Conservation (phyloP, 73 alveolate species). For the Blepharisma japonicum region DNA sequence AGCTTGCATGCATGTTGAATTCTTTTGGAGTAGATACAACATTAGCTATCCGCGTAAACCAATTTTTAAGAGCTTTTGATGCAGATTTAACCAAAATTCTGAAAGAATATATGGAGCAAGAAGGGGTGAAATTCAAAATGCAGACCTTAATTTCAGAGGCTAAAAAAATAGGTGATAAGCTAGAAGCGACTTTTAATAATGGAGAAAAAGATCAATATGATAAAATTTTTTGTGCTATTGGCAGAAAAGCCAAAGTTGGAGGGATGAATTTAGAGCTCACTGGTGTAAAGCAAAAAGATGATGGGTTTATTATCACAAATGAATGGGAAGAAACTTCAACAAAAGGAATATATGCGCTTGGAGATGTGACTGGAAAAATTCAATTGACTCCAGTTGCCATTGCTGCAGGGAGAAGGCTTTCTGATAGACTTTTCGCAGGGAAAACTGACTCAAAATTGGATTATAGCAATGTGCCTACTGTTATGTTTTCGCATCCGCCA, state of each 20-base stretch:
- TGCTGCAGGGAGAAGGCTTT: constrained; percentile 88
- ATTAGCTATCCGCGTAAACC: constrained; percentile 52
- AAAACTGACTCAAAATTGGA: constrained; percentile 56
- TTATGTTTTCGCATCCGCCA: constrained; percentile 83
- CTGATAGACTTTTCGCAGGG: constrained; percentile 77
- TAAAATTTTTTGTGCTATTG: constrained; percentile 70
- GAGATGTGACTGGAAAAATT: constrained; percentile 78
- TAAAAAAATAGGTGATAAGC: neutral
- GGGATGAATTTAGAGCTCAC: constrained; percentile 40
- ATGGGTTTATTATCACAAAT: constrained; percentile 53
- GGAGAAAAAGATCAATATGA: constrained; percentile 56
- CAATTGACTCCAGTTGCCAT: constrained; percentile 97
- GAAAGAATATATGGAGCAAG: constrained; percentile 42
- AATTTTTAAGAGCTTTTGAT: constrained; percentile 61
- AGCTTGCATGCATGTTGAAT: constrained; percentile 70
- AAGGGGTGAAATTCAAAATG: constrained; percentile 22
- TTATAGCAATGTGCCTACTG: constrained; percentile 77
- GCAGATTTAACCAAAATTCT: constrained; percentile 59
- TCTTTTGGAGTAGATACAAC: constrained; percentile 75
- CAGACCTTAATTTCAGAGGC: neutral
- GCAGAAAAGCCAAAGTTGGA: constrained; percentile 74
- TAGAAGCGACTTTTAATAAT: neutral
- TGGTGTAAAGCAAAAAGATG: neutral
- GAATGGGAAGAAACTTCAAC: constrained; percentile 77
- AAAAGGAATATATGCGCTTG: constrained; percentile 84